Evolutionary conservation across 805 yeast species (phyloP).

Genomic region (Yarrowia phangngaensis): DNA sequence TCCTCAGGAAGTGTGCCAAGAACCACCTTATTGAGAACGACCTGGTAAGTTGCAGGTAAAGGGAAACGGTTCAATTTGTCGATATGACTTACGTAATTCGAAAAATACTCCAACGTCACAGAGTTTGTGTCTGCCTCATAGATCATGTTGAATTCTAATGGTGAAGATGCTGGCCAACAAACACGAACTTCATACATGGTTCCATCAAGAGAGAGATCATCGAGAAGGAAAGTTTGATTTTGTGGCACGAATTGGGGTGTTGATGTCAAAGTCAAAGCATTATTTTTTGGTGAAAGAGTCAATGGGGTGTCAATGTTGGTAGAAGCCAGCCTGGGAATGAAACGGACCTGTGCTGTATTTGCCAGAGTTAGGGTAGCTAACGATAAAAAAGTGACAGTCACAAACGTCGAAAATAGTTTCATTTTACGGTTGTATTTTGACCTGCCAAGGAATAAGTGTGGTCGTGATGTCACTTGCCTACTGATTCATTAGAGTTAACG

Average conservation of each 20-base stretch:
- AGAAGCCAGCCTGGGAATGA: neutral
- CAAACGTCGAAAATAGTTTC: no score
- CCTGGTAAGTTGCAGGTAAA: neutral
- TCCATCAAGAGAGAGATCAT: neutral
- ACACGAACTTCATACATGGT: conserved; percentile 22
- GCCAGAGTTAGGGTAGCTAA: conserved; percentile 5
- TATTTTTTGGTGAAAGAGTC: neutral
- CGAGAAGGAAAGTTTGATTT: neutral
- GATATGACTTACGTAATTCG: conserved; percentile 1
- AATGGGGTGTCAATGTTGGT: neutral
- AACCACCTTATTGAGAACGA: conserved; percentile 3
- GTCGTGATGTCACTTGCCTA: no score
- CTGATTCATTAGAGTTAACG: no score
- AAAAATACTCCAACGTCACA: neutral
- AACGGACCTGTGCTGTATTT: conserved; percentile 13
- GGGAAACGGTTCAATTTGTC: conserved; percentile 4
- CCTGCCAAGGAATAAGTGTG: no score
- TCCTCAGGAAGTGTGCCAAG: conserved; percentile 15
- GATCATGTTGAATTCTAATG: conserved; percentile 2
- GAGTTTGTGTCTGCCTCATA: neutral
- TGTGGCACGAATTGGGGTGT: conserved; percentile 3
- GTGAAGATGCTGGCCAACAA: conserved; percentile 20
- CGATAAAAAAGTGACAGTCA: neutral
- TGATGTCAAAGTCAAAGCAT: neutral
- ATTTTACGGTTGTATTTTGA: conserved; percentile 6